Base-by-base conservation (phyloP, 2,329 filamentous ascomycete genomes). In the Capronia americana region DNA sequence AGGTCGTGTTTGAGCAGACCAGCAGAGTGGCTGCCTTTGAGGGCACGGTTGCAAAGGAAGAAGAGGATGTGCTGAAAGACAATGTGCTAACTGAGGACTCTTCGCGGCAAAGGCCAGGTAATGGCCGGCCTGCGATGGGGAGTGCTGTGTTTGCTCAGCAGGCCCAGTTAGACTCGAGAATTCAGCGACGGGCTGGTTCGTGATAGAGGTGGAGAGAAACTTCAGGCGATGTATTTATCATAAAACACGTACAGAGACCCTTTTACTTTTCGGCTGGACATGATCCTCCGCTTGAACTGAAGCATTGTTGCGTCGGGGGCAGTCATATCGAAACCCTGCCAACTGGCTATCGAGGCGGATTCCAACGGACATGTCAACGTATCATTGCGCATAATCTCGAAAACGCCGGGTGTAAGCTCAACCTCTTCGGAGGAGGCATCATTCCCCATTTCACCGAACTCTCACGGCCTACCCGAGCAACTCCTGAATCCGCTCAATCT, bases 1-100 rank as follows among this genome's bases (percentile, higher is more conserved):
- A 81, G 70, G 81, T 87, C 75, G 80, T 84, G 44, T 80, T 82
- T 44, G 71, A 82, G 4, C 73, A 81, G 69, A 81, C 83, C 66
- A 81, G 85, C 67, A 77, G 79, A 66, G 74, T 77, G 23, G 83
- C 83, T 17, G 78, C 79, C n/a, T 77, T 80, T 60, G 72, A 73
- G 53, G 80, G 79, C 20, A 73, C 73, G 10, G 62, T 70, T 8
- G 58, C 51, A 24, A 57, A 57, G 38, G 68, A 57, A 5, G 68
- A 69, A 38, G 70, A 71, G 11, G 50, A 67, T 20, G 61, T 59
- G 50, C 57, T 67, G 32, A 65, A 55, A 38, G 66, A 68, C 34
- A 55, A 51, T 50, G 59, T 50, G 30, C 17, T 44, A 23, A 51
- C 54, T 24, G 56, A 65, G 26, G 48, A 44, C 1, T 20, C 44